Evolutionary conservation across 2,329 filamentous ascomycete species (phyloP).

Genomic region (Penicillium sp.): DNA sequence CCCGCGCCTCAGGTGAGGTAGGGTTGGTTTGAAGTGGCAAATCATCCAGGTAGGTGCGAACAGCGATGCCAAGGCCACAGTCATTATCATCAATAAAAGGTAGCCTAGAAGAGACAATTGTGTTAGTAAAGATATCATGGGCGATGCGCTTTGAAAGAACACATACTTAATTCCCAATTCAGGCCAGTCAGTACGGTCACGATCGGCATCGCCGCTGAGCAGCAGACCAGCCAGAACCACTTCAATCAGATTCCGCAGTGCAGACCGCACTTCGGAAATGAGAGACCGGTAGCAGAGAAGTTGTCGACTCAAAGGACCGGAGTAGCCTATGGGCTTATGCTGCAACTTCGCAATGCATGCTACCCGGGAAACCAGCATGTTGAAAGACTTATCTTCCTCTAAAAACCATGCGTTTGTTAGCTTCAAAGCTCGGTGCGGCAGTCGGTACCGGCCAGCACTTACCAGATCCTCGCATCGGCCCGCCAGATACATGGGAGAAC

Average conservation of each 20-base stretch:
- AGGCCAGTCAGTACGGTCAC: constrained; percentile 68
- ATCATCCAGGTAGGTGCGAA: constrained; percentile 54
- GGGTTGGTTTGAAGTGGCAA: constrained; percentile 63
- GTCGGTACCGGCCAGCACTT: constrained; percentile 11
- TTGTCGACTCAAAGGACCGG: constrained; percentile 88
- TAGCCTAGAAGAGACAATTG: constrained; percentile 30
- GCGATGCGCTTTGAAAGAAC: neutral
- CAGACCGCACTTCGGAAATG: constrained; percentile 75
- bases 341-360: constrained; percentile 80
- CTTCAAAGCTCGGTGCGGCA: neutral
- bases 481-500: constrained; percentile 61
- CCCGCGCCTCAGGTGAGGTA: constrained; percentile 53
- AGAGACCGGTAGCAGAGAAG: constrained; percentile 85
- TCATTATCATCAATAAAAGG: constrained; percentile 52
- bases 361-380: constrained; percentile 82
- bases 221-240: constrained; percentile 80
- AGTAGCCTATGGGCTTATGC: constrained; percentile 87
- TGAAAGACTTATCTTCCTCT: constrained; percentile 76
- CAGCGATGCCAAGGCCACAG: constrained; percentile 53
- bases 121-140: neutral
- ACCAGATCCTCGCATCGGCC: constrained; percentile 62
- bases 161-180: constrained; percentile 74
- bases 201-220: constrained; percentile 75
- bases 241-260: constrained; percentile 82
- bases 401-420: constrained; percentile 22